Evolutionary conservation across 2,329 filamentous ascomycete genomes (phyloP).

Genomic region (Aspergillus brasiliensis): DNA sequence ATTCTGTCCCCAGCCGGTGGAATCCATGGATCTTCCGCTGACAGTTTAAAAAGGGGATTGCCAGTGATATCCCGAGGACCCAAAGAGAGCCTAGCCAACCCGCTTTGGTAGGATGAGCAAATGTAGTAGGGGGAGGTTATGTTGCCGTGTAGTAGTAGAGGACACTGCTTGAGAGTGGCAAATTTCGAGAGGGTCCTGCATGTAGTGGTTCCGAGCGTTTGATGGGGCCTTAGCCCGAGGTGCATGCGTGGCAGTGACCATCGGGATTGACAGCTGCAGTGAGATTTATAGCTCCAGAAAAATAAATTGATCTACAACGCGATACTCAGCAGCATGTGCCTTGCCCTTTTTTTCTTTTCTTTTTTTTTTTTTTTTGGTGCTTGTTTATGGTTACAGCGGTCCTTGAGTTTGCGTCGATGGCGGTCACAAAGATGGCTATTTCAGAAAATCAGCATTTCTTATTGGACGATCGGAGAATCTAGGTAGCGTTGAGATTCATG

Average conservation of each 20-base stretch:
- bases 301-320: conserved; percentile 1
- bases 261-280: conserved; percentile 7
- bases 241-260: conserved; percentile 9
- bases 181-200: neutral
- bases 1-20: conserved; percentile 5
- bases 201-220: conserved; percentile 1
- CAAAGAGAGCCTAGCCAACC: neutral
- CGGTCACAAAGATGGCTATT: neutral
- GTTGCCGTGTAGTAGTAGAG: neutral
- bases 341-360: too few relatives aligned
- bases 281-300: neutral
- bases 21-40: conserved; percentile 3
- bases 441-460: neutral
- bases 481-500: neutral
- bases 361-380: neutral
- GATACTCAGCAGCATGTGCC: neutral
- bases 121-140: neutral
- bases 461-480: neutral
- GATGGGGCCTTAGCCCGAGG: conserved; percentile 3
- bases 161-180: neutral
- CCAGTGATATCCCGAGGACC: neutral
- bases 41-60: conserved; percentile 1
- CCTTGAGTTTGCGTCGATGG: neutral
- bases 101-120: neutral
- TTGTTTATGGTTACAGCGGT: neutral